These are phyloP conservation scores for Podospora pseudopauciseta DNA, from an alignment of 495 filamentous ascomycete genomes.

Conservation along the genomic window DNA sequence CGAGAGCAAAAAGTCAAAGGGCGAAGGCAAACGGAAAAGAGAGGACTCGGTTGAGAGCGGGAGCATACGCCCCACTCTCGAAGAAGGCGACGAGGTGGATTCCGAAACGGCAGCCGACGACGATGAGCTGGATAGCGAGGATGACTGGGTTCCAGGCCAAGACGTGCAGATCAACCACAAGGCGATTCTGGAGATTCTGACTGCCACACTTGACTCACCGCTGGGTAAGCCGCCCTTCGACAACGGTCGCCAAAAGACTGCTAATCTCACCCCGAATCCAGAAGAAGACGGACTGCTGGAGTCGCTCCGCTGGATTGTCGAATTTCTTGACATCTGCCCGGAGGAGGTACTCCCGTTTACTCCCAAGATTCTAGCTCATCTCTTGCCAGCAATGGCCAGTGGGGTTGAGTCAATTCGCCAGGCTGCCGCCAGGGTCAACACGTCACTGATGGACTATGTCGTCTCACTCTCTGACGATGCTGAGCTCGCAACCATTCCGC, in stretches of 20 bases:
- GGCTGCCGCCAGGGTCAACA: conserved; percentile 85
- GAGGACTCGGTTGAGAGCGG: conserved; percentile 62
- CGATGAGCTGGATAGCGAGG: conserved; percentile 60
- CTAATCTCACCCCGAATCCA: conserved; percentile 27
- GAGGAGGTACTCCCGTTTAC: conserved; percentile 97
- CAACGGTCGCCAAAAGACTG: conserved; percentile 13
- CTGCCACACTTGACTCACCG: conserved; percentile 81
- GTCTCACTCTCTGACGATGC: conserved; percentile 81
- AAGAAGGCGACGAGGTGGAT: conserved; percentile 52
- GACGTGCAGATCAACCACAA: conserved; percentile 93
- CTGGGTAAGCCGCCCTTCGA: conserved; percentile 52
- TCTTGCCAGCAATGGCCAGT: conserved; percentile 92
- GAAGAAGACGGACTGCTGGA: conserved; percentile 90
- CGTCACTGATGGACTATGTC: conserved; percentile 84
- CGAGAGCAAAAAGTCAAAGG: conserved; percentile 72
- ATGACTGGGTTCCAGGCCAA: conserved; percentile 95
- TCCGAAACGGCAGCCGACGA: conserved; percentile 59
- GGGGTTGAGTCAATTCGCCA: conserved; percentile 83
- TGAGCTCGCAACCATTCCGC: conserved; percentile 38
- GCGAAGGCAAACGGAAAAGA: conserved; percentile 61
- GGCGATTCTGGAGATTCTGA: conserved; percentile 87
- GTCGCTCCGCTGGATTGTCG: conserved; percentile 90
- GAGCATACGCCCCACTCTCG: conserved; percentile 43
- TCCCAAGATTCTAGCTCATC: conserved; percentile 82
- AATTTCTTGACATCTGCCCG: conserved; percentile 94